Base-by-base conservation (phyloP, 371 early-diverging fungal genomes). In the Zychaea mexicana region DNA sequence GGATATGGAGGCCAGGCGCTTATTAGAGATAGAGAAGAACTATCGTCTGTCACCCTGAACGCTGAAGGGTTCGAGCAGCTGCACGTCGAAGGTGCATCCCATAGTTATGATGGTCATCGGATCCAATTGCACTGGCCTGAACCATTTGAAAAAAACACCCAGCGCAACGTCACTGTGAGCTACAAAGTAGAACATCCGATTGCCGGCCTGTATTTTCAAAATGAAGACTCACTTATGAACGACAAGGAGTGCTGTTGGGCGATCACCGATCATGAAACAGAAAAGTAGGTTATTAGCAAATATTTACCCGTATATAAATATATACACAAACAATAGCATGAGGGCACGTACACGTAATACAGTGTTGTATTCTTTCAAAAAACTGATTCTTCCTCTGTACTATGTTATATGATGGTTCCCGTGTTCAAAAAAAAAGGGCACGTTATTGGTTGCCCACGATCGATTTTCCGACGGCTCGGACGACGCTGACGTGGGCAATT, bases 371-470 rank as follows among this genome's bases (percentile, higher is more conserved):
- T 10, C 15, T 10, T 10, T 10, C 36, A 36, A 36, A 36, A 10
- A 36, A 36, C 10, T 36, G 15, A 1, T 10, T 36, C 36, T 36
- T 36, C 2, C 15, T 36, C 15, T 15, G 8, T 15, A 36, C 36
- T 8, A n/a, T n/a, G n/a, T n/a, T n/a, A n/a, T n/a, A n/a, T n/a
- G n/a, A n/a, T n/a, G 38, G 38, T 15, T 36, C 38, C 38, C 38
- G 15, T 36, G 38, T 15, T 46, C 9, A 49, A 42, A 12, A 1
- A 42, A 42, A 42, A 62, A 77, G 85, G 6, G 81, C 82, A 10
- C 76, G 88, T 26, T 82, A 88, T 76, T 88, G 88, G 88, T 69
- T 88, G 19, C 81, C 88, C 0, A 79, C 78, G 27, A 80, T 88
- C n/a, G 85, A 88, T 60, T 81, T 65, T 45, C 88, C 88, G 0